Percentiles rank a stretch among this genome's conserved stretches.
phyloP scores from a whole-genome alignment of 495 filamentous ascomycete species.

The Hyphodiscus hymeniophilus region DNA sequence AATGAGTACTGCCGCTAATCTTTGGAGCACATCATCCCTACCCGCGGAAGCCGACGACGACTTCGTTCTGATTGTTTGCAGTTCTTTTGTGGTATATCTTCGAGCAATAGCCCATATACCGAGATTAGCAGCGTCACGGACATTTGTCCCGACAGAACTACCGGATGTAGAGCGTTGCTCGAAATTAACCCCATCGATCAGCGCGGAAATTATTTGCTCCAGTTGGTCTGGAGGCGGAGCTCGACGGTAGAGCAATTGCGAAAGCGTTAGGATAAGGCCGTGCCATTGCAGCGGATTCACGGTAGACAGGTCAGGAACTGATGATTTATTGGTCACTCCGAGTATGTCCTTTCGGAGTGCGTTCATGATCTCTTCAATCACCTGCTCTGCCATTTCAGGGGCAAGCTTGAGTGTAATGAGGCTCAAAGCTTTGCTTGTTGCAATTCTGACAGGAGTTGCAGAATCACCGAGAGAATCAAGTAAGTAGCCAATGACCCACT shows the following conservation, averaged over 20 bases:
- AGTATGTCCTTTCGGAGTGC: constrained; percentile 69
- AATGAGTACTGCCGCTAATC: constrained; percentile 71
- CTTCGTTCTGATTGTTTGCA: constrained; percentile 50
- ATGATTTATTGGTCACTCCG: constrained; percentile 17
- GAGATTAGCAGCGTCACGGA: constrained; percentile 94
- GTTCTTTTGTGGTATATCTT: constrained; percentile 73
- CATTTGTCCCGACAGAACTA: constrained; percentile 76
- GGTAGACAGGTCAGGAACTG: constrained; percentile 51
- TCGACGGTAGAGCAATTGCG: constrained; percentile 73
- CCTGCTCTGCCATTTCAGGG: constrained; percentile 68
- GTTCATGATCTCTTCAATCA: constrained; percentile 76
- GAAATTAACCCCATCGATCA: constrained; percentile 71
- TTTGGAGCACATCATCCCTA: constrained; percentile 47
- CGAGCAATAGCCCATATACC: constrained; percentile 89
- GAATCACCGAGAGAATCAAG: constrained; percentile 66
- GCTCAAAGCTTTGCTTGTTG: constrained; percentile 87
- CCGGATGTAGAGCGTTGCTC: constrained; percentile 79
- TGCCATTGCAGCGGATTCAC: constrained; percentile 86
- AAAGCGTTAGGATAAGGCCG: constrained; percentile 77
- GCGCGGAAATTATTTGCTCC: constrained; percentile 56
- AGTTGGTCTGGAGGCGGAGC: constrained; percentile 61
- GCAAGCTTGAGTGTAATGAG: constrained; percentile 73
- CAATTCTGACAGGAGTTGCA: constrained; percentile 81
- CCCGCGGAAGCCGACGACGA: constrained; percentile 19
- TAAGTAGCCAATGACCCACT: constrained; percentile 65